These are phyloP conservation scores for Polygonum maritimum DNA, from an alignment of 148 eudicot genomes.

Conservation along the genomic window DNA sequence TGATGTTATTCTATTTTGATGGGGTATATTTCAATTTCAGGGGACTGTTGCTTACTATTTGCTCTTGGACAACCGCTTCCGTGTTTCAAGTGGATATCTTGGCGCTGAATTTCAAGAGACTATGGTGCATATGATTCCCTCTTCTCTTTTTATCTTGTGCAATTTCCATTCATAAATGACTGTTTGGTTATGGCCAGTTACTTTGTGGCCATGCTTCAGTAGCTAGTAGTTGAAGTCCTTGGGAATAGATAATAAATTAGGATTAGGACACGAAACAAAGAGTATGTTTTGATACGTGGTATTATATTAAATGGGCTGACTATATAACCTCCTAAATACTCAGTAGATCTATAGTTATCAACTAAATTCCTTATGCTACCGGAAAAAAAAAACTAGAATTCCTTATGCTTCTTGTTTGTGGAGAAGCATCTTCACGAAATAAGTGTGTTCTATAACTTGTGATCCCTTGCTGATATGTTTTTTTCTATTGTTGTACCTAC, in stretches of 20 bases:
- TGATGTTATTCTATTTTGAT: not conserved
- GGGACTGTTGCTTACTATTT: constrained; percentile 95
- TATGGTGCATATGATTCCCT: constrained; percentile 37
- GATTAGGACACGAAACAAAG: not conserved
- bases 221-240: not conserved
- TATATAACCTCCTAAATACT: not conserved
- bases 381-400: not conserved
- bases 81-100: constrained; percentile 76
- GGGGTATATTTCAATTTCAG: constrained; percentile 26
- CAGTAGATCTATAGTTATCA: not conserved
- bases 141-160: not conserved
- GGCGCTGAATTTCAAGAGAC: constrained; percentile 92
- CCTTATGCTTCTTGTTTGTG: not conserved
- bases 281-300: not conserved
- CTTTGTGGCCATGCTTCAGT: not conserved
- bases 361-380: not conserved
- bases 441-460: not conserved
- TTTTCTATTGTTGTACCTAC: constrained; percentile 1
- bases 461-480: not conserved
- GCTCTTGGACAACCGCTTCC: constrained; percentile 82
- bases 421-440: not conserved
- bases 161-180: not conserved
- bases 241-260: not conserved
- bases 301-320: not conserved
- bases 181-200: not conserved